Base-by-base conservation (phyloP, 108 stramenopile species). In the Tribonema minus region DNA sequence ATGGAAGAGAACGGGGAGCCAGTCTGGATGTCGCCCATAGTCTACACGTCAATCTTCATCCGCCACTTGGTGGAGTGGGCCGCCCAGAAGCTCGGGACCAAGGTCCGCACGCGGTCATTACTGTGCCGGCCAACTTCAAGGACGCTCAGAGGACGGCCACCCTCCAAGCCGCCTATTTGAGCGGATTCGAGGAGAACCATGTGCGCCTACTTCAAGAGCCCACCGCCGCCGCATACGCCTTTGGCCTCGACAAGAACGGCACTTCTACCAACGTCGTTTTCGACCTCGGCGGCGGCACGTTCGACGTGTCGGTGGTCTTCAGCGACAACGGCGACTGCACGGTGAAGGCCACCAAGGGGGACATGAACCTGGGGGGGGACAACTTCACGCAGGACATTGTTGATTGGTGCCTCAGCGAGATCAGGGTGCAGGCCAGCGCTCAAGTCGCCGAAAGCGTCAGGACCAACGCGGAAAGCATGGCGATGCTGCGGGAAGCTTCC, bases 151-250 rank as follows among this genome's bases (percentile, higher is more conserved):
- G n/a, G n/a, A n/a, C n/a, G n/a, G n/a, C n/a, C n/a, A n/a, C n/a
- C n/a, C n/a, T n/a, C n/a, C n/a, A n/a, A n/a, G n/a, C n/a, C n/a
- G n/a, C n/a, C n/a, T n/a, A n/a, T n/a, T n/a, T n/a, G n/a, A n/a
- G n/a, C n/a, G n/a, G n/a, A n/a, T n/a, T n/a, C n/a, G n/a, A n/a
- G n/a, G n/a, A n/a, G n/a, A n/a, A n/a, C n/a, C n/a, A n/a, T n/a
- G n/a, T n/a, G 82, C 97, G 97, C 87, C 96, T 98, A 84, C 96
- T 98, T 88, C 96, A 98, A 90, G 97, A 98, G 89, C 97, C 97
- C 31, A 98, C 97, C 41, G 97, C 97, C 58, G 97, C 97, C 29
- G 97, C 97, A 61, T 94, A 96, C 76, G 97, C 97, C 71, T 98
- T 96, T 87, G 97, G 97, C 58, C 76, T 94, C 35, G 93, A 95